Evolutionary conservation across 83 land plant species (phyloP).

Genomic region (Picea engelmannii): DNA sequence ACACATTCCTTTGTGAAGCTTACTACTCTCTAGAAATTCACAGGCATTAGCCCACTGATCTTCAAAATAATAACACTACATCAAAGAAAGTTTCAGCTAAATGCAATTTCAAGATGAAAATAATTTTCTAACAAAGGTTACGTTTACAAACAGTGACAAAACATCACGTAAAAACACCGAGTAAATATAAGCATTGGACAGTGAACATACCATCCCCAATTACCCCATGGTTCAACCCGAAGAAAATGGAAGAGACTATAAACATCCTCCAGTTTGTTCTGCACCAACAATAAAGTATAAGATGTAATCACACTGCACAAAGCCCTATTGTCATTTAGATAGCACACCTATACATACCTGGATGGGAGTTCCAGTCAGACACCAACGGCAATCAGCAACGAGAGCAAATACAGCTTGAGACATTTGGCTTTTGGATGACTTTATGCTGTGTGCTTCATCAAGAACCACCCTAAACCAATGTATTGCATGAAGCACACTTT

Average conservation of each 20-base stretch:
- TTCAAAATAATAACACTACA: no score
- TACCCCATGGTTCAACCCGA: conserved; percentile 93
- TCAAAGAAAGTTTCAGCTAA: not conserved
- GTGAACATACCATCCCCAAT: conserved; percentile 74
- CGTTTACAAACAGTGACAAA: not conserved
- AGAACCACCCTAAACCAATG: conserved; percentile 35
- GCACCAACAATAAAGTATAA: conserved; percentile 16
- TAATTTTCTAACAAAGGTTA: not conserved
- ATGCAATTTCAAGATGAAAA: not conserved
- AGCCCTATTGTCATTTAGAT: not conserved
- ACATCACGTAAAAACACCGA: not conserved
- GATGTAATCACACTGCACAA: no score
- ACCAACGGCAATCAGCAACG: conserved; percentile 76
- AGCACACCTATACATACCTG: conserved; percentile 49
- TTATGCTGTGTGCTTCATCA: conserved; percentile 97
- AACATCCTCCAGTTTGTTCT: conserved; percentile 90
- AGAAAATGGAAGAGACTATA: conserved; percentile 88
- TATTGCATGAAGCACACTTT: conserved; percentile 58
- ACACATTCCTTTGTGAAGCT: no score
- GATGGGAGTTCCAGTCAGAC: conserved; percentile 90
- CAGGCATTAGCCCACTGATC: no score
- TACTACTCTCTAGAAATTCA: no score
- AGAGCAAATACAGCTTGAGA: conserved; percentile 73
- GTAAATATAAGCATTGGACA: not conserved
- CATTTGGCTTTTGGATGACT: conserved; percentile 50